Evolutionary conservation across 805 yeast species (phyloP), one percentile per base, ranked within the genome.

Genomic region (Starmerella etchellsii): DNA sequence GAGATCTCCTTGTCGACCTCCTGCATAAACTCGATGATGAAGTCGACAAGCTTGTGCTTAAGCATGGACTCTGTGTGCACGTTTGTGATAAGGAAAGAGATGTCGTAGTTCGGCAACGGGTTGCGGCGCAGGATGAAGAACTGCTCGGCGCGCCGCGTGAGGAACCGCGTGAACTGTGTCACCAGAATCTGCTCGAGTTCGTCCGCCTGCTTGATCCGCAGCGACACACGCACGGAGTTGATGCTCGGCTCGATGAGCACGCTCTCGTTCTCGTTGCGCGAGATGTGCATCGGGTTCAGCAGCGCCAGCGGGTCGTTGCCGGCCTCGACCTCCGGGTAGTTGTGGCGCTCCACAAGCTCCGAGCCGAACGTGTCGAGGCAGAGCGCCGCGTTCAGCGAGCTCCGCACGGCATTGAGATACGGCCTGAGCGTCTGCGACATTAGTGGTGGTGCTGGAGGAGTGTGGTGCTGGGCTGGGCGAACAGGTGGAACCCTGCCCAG

Each of bases 1-100:
- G 95, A 83, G 57, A 91, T 91, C 63, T 91, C 98, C 66, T 85
- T 88, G 62, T 91, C 98, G 16, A 91, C 98, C 57, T 87, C 98
- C 62, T 91, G 97, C 97, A 91, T 87, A 61, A 91, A 91, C 65
- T 91, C 97, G 52, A 91, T 84, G 52, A 91, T 87, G 61, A 91
- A 91, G 62, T 91, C 98, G 33, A 91, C 94, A 54, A 91, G 71
- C 64, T 91, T 91, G 54, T 80, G 87, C 65, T 91, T 88, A 65
- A 87, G 73, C 95, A 91, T 84, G 50, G 80, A 79, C 61, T 88
- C 95, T 10, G 95, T 85, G 63, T 91, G 98, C 64, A 77, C 78
- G 63, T 88, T 91, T 33, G 97, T 88, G 53, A 91, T 74, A 57
- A 91, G 68, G 59, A 91, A 91, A 19, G 95, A 83, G 49, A 91